Evolutionary conservation across 2,329 filamentous ascomycete genomes (phyloP).

Genomic region (Elsinoe perseae): DNA sequence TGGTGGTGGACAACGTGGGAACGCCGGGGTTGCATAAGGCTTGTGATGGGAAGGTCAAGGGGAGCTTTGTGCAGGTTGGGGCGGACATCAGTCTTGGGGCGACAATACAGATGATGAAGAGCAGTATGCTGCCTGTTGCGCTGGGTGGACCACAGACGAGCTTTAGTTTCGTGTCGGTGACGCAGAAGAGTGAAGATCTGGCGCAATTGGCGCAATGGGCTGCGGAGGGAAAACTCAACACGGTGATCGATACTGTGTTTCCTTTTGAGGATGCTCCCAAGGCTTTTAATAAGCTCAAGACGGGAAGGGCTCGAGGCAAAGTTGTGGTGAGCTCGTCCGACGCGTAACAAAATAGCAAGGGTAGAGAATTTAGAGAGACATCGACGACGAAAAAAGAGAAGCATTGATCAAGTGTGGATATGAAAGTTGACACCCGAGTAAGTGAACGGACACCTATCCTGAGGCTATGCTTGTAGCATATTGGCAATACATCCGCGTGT

Average conservation of each 20-base stretch:
- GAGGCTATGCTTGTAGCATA: not conserved
- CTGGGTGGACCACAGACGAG: constrained; percentile 46
- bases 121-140: constrained; percentile 39
- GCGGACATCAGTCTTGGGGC: constrained; percentile 29
- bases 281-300: constrained; percentile 53
- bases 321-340: constrained; percentile 38
- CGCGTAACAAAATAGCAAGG: not conserved
- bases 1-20: constrained; percentile 54
- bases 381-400: not conserved
- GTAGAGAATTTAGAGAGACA: not conserved
- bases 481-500: not conserved
- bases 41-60: constrained; percentile 44
- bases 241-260: constrained; percentile 49
- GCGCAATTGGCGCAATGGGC: constrained; percentile 48
- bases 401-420: constrained; percentile 11
- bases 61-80: constrained; percentile 48
- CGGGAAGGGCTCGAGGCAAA: constrained; percentile 51
- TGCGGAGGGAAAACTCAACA: constrained; percentile 50
- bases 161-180: constrained; percentile 32
- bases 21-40: constrained; percentile 47
- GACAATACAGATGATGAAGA: constrained; percentile 29
- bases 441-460: not conserved
- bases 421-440: not conserved
- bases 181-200: constrained; percentile 31
- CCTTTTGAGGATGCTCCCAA: constrained; percentile 49